Base-by-base conservation (phyloP, 2,329 filamentous ascomycete species). In the Cladosporium sp. region DNA sequence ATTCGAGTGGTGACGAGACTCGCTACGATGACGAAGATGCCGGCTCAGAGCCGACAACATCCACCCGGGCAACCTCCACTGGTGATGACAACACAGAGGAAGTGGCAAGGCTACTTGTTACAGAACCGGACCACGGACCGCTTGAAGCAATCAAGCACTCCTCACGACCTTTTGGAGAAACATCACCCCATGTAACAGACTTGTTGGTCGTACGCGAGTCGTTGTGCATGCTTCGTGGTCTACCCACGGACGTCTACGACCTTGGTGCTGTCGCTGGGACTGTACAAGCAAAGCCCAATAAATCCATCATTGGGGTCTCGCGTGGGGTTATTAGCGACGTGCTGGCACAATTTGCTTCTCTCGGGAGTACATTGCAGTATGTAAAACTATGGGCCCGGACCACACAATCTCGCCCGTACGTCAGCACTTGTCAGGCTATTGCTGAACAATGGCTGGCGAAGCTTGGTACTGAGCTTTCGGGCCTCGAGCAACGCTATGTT, bases 181-280 rank as follows among this genome's bases (percentile, higher is more conserved):
- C 38, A 6, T 19, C 20, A 8, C 15, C 25, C 20, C 28, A 17
- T 11, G 77, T 93, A 5, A 84, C 88, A 0, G 92, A 96, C 70
- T 77, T 89, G 1, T 86, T 92, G 63, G 78, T 87, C 11, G 76
- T 92, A 25, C 84, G 91, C 50, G 92, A 97, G 68, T 83, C 85
- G 0, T 77, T 97, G 0, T 93, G 90, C 67, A 95, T 97, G 90
- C 81, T 97, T 0, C 84, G 85, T 56, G 92, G 92, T 0, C 76
- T 94, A 3, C 82, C 86, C 5, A 93, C 89, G 2, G 87, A 85
- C 1, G 69, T 96, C 1, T 96, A 92, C 66, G 58, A 65, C 9
- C 63, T 67, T 64, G 72, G 76, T 65, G 20, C 47, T n/a, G 15
- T 6, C 12, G 69, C 55, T 34, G 30, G 54, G 30, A 28, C 17